Evolutionary conservation across 108 stramenopile species (phyloP), one percentile per base, ranked within the genome.

Genomic region (Aurantiochytrium sp.): DNA sequence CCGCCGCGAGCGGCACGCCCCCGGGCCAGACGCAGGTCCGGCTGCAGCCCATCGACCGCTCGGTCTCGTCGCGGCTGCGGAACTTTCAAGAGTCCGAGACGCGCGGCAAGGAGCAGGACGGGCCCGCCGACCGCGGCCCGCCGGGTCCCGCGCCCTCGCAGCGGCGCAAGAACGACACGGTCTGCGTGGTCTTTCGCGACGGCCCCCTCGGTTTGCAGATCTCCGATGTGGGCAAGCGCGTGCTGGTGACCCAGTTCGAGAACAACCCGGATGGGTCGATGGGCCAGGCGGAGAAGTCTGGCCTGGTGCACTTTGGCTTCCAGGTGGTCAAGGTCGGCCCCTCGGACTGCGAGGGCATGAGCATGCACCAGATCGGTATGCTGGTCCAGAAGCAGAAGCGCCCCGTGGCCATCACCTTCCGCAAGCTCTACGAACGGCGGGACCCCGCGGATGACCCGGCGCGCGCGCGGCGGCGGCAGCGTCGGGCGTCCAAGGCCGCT

Each of bases 291-390:
- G 73, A 81, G 32, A 81, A 48, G 73, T 81, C 73, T 6, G 73
- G 73, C n/a, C 10, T 81, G n/a, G 73, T 81, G 39, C 73, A 81
- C 73, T 81, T 81, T 42, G 73, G 73, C 12, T 48, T 12, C 45
- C 73, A 81, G 45, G 73, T 81, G 12, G 45, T 81, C 45, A 41
- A 48, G 45, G 73, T 81, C n/a, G 73, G 73, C 15, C 39, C 8
- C 21, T 27, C 42, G 10, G 45, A 81, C 8, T 41, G 39, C 27
- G 73, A 81, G 30, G 73, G 73, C 45, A 81, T 81, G 73, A 48
- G 42, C 45, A 81, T 81, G 73, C 73, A 81, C 4, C 73, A 81
- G 24, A 81, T 81, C 45, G 73, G 73, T 24, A 81, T 81, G 73
- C 39, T 81, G n/a, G 73, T 81, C 1, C 42, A 41, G 12, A 81